Base-by-base conservation (phyloP, 345 rosid genomes). In the Eucalyptus microcorys region DNA sequence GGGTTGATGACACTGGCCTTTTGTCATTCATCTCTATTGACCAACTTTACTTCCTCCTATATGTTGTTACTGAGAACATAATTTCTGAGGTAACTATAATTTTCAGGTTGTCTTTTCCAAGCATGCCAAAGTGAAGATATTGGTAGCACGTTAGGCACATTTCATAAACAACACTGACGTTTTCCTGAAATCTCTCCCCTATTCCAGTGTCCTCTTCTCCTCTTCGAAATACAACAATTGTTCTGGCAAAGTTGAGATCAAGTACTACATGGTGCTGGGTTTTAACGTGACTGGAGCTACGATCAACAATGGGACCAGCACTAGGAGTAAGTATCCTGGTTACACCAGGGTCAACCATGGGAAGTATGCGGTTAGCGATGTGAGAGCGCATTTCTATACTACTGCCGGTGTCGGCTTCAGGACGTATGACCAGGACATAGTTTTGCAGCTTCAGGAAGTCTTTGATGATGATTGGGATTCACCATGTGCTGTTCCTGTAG, bases 341-440 rank as follows among this genome's bases (percentile, higher is more conserved):
- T 94, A 48, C 90, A 92, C 97, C 10, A 93, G 97, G 89, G 96
- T 97, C 52, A 96, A 96, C 87, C 99, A 97, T 45, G 96, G 98
- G 79, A 96, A 96, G 87, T 95, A 96, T 45, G 98, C 94, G 4
- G 98, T 94, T 4, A 96, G 95, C 24, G 93, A 96, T 49, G 89
- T 91, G 7, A 91, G 96, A 89, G 98, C 97, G 48, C 99, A 97
- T 90, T 96, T 97, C 92, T 97, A 92, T 71, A 89, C 96, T 2
- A 97, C 99, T 4, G 95, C 98, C 9, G 97, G 98, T 90, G 94
- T 97, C 49, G 92, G 99, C 90, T 96, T 96, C 37, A 97, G 99
- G 81, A 93, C 98, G 14, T 92, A 95, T 89, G 91, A 92, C 80
- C 91, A 94, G 32, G 89, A 91, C 53, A 92, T 96, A 92, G 98